Conservation (phyloP, 768 basidiomycete species). For the Lactarius vividus region DNA sequence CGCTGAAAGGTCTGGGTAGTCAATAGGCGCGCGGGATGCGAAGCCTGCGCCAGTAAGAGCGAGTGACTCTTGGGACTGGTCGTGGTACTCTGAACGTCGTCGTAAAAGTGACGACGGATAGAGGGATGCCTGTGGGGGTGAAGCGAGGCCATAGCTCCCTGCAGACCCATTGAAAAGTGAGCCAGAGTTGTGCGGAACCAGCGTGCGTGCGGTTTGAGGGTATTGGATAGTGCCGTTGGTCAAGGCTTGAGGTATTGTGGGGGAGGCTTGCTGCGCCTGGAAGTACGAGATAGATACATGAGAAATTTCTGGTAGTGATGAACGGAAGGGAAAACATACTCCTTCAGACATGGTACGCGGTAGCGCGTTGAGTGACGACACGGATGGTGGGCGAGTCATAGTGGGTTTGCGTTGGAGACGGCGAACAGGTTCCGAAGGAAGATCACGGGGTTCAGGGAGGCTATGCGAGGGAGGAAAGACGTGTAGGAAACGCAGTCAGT, state of each 20-base stretch:
- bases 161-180: slow-evolving; percentile 44
- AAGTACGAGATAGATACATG: slow-evolving; percentile 7
- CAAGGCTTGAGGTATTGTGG: slow-evolving; percentile 38
- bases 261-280: slow-evolving; percentile 33
- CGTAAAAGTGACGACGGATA: slow-evolving; percentile 74
- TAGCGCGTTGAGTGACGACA: slow-evolving; percentile 16
- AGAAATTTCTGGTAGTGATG: neutral
- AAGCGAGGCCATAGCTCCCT: slow-evolving; percentile 40
- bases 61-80: slow-evolving; percentile 68
- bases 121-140: slow-evolving; percentile 84
- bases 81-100: slow-evolving; percentile 73
- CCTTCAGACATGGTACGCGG: slow-evolving; percentile 26
- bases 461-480: slow-evolving; percentile 10
- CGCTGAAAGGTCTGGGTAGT: slow-evolving; percentile 75
- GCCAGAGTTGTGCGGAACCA: slow-evolving; percentile 39
- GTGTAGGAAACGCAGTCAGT: neutral
- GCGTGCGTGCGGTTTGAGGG: slow-evolving; percentile 45
- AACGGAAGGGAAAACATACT: slow-evolving; percentile 26
- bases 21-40: slow-evolving; percentile 54
- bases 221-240: slow-evolving; percentile 50
- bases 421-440: slow-evolving; percentile 19
- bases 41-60: slow-evolving; percentile 37
- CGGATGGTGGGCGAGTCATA: slow-evolving; percentile 25
- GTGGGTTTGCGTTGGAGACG: slow-evolving; percentile 28
- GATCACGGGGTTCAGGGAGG: slow-evolving; percentile 21